phyloP scores from a whole-genome alignment of 371 early-diverging fungal genomes.

The Saksenaea vasiformis region DNA sequence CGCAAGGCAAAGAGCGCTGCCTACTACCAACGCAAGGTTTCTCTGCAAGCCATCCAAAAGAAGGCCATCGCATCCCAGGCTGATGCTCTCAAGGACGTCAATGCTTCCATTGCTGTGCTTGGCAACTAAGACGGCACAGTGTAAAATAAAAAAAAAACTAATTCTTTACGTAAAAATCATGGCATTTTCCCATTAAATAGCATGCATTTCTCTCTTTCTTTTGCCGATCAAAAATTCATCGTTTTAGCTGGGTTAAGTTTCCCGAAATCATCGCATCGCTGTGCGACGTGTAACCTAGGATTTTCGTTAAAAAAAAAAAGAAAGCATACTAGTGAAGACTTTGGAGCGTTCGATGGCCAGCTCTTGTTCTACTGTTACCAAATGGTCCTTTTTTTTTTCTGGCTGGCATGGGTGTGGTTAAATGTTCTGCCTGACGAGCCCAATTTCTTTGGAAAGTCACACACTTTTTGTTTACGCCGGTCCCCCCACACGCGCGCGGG shows the following conservation, averaged over 20 bases:
- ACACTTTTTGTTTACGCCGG: conserved; percentile 1
- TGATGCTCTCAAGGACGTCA: conserved; percentile 44
- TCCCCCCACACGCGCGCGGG: neutral
- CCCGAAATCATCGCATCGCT: neutral
- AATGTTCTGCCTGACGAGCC: neutral
- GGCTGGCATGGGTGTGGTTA: neutral
- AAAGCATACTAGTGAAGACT: no score
- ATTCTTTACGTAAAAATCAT: neutral
- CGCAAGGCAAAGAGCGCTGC: conserved; percentile 91
- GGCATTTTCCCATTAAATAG: neutral
- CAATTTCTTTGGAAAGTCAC: neutral
- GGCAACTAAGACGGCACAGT: conserved; percentile 30
- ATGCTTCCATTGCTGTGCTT: conserved; percentile 37
- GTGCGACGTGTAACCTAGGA: neutral
- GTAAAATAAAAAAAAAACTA: neutral
- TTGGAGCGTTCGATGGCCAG: no score
- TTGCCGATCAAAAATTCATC: neutral
- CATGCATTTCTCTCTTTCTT: neutral
- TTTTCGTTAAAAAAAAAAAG: no score
- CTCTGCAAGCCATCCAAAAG: conserved; percentile 38
- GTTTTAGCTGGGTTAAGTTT: neutral
- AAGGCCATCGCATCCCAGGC: conserved; percentile 47
- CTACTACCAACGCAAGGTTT: conserved; percentile 86
- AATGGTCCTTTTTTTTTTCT: no score
- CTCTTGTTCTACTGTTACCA: no score